Conservation (phyloP, 805 yeast genomes). For the Metschnikowia sp. region DNA sequence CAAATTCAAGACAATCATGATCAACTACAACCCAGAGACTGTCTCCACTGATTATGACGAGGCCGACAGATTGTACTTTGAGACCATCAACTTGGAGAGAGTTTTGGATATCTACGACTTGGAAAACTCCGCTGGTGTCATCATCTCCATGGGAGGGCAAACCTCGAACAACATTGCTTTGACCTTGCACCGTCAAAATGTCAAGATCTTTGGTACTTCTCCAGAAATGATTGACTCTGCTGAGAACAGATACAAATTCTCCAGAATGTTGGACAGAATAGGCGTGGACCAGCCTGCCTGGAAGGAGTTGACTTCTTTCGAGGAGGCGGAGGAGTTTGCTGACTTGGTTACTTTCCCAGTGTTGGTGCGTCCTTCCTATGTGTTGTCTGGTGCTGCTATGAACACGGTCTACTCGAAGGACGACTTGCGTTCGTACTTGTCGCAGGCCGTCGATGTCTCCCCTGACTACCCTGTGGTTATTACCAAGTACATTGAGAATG, state of each 20-base stretch:
- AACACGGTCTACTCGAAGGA: constrained; percentile 88
- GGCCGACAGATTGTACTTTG: constrained; percentile 94
- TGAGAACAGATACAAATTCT: constrained; percentile 95
- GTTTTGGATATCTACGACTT: constrained; percentile 91
- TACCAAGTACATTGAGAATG: constrained; percentile 93
- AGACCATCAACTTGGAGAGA: constrained; percentile 90
- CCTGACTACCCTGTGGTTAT: constrained; percentile 98
- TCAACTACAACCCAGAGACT: constrained; percentile 97
- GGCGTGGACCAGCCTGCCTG: constrained; percentile 99
- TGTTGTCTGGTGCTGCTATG: constrained; percentile 98
- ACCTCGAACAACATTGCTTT: constrained; percentile 95
- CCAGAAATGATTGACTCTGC: constrained; percentile 99
- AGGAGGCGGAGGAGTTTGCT: constrained; percentile 91
- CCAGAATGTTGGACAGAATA: constrained; percentile 92
- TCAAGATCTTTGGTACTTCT: constrained; percentile 92
- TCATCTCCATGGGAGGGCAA: constrained; percentile 98
- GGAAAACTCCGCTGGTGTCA: constrained; percentile 87
- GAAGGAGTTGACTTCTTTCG: constrained; percentile 93
- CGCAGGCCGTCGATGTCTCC: constrained; percentile 95
- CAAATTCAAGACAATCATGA: constrained; percentile 90
- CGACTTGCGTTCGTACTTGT: constrained; percentile 80
- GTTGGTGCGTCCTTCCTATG: constrained; percentile 95
- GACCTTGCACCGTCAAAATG: constrained; percentile 84
- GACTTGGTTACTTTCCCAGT: constrained; percentile 91
- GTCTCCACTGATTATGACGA: constrained; percentile 99